phyloP scores from a whole-genome alignment of 2,329 filamentous ascomycete genomes.

The Leptographium wingfieldii region DNA sequence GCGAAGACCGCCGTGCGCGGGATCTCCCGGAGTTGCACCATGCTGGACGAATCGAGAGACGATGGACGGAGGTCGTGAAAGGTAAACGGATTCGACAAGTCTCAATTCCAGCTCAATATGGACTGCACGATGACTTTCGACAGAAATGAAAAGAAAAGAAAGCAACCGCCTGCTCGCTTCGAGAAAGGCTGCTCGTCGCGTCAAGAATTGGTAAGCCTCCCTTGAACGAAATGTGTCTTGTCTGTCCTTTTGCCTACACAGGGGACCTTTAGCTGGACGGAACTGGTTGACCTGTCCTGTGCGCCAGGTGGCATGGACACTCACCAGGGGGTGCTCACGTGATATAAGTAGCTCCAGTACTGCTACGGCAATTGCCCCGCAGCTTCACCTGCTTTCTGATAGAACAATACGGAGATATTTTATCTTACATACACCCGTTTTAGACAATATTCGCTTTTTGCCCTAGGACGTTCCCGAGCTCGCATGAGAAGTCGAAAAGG shows the following conservation, averaged over 20 bases:
- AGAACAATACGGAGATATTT: neutral
- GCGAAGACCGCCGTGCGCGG: conserved; percentile 93
- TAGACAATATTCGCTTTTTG: neutral
- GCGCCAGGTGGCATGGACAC: conserved; percentile 5
- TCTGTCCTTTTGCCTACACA: conserved; percentile 8
- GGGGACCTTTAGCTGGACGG: neutral
- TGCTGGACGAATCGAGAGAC: conserved; percentile 25
- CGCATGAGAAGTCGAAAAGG: neutral
- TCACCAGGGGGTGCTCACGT: conserved; percentile 2
- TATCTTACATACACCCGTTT: neutral
- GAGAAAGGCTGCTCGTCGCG: conserved; percentile 1
- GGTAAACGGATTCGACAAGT: neutral
- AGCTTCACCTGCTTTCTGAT: neutral
- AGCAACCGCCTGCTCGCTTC: conserved; percentile 1
- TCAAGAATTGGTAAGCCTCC: neutral
- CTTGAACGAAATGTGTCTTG: conserved; percentile 1
- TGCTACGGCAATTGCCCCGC: neutral
- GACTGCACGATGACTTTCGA: neutral
- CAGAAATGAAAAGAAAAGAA: neutral
- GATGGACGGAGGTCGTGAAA: neutral
- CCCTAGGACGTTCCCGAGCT: too few relatives aligned
- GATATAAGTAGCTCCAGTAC: neutral
- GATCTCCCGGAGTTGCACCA: conserved; percentile 96
- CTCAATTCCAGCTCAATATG: neutral
- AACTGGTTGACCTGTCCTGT: conserved; percentile 11